Conservation (phyloP, 164 flowering plant genomes). For the Saururus chinensis region DNA sequence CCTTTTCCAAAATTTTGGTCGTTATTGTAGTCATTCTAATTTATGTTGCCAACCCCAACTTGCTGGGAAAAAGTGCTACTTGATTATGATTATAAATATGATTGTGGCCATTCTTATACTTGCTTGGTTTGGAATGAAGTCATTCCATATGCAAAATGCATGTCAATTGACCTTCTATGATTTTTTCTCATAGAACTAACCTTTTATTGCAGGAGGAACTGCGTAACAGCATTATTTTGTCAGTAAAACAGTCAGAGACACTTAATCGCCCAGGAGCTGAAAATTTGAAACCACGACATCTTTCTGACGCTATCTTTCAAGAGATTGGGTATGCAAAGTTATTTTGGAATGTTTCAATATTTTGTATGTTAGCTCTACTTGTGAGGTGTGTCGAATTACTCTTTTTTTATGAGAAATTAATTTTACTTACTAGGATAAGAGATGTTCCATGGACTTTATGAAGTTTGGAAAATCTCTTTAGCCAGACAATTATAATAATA, state of each 20-base stretch:
- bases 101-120: no score
- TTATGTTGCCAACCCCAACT: no score
- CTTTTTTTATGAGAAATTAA: no score
- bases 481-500: not conserved
- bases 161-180: not conserved
- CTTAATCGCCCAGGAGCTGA: constrained; percentile 63
- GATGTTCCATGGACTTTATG: not conserved
- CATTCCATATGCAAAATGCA: not conserved
- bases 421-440: not conserved
- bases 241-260: constrained; percentile 63
- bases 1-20: no score
- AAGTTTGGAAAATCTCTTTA: not conserved
- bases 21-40: no score
- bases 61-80: no score
- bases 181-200: not conserved
- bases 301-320: constrained; percentile 73
- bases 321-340: constrained; percentile 58
- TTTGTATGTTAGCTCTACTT: not conserved
- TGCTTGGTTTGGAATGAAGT: not conserved
- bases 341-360: not conserved
- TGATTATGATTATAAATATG: no score
- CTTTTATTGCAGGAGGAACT: constrained; percentile 56
- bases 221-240: constrained; percentile 44
- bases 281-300: constrained; percentile 72
- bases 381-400: not conserved